Evolutionary conservation across 2,329 filamentous ascomycete genomes (phyloP), one percentile per base, ranked within the genome.

Genomic region (Canariomyces notabilis): DNA sequence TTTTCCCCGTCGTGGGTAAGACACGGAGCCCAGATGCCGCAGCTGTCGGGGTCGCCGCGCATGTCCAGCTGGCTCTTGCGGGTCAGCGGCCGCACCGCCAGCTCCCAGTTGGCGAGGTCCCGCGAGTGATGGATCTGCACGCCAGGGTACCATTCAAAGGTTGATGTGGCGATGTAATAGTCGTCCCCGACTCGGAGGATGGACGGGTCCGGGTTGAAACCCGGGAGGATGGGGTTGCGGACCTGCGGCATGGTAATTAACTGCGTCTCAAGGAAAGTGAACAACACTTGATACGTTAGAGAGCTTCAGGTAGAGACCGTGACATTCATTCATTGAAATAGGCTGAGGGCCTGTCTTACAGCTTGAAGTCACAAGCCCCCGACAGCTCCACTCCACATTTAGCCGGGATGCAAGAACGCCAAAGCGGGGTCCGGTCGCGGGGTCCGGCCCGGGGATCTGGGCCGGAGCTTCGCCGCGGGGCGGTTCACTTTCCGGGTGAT

Each of bases 11-110:
- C 79, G 53, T 83, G 77, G 0, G 73, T 77, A 16, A 84, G 68
- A 55, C 80, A 83, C 0, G 80, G 80, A 2, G 80, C 79, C 77
- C 79, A 83, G n/a, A 83, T 66, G 31, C 77, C 77, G 54, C 77
- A 78, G 59, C 74, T 77, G 58, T 80, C 76, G 0, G 77, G 76
- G 55, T 79, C 66, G n/a, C 76, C 75, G 14, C 76, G 73, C 74
- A 79, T 75, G 53, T 78, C 74, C 2, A 78, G 66, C 59, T 78
- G 76, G 37, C 59, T 65, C 54, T 70, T 72, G 50, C 75, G 72
- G 16, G 45, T 72, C 23, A 79, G 61, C 1, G 75, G 75, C 1
- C 74, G 72, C 0, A 59, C 64, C 9, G 67, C 55, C 5, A 77
- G 63, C 8, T 67, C 64, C 75, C 75, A 77, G 59, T 77, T 77